Base-by-base conservation (phyloP, 75 land plant species). In the Selaginella moellendorffii region DNA sequence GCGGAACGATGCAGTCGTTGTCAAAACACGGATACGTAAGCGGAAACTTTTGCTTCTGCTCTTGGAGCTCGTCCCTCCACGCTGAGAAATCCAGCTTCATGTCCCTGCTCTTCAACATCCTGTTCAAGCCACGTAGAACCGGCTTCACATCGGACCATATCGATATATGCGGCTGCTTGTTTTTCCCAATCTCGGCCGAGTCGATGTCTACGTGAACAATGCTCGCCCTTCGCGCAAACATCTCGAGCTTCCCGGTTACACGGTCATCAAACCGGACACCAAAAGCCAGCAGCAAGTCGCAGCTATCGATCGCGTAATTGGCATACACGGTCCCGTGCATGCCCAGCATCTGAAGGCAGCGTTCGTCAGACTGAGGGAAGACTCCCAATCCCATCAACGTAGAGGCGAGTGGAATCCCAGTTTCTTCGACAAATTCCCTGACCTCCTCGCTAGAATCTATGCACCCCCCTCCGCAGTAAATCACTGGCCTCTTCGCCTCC, bases 21-120 rank as follows among this genome's bases (percentile, higher is more conserved):
- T 80, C 85, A 68, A 82, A 83, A 0, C 78, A 74, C 68, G 79
- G 83, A 54, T 65, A 90, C 24, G 42, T 77, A 73, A 86, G 42
- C 0, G 90, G 90, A 65, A 54, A 82, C 27, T 80, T 77, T 54
- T 9, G 20, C 74, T 86, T 90, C 65, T 86, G 80, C 74, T 80
- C 78, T 19, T 77, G 66, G 0, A 90, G 51, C 60, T 90, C 91
- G 14, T 73, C 75, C 52, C 69, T 77, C 97, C 97, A 90, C n/a
- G 71, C 53, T 14, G 79, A 74, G 54, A 84, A 87, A 65, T 87
- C 82, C 12, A 81, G 68, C n/a, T 70, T 70, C 46, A 56, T n/a
- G n/a, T n/a, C n/a, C n/a, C n/a, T n/a, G n/a, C n/a, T n/a, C n/a
- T n/a, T n/a, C n/a, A n/a, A n/a, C n/a, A n/a, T n/a, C n/a, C n/a